A percentile compares a stretch with the other conserved stretches of the same genome.
Conservation (phyloP, 306 rosid species). For the Cucurbita pepo region DNA sequence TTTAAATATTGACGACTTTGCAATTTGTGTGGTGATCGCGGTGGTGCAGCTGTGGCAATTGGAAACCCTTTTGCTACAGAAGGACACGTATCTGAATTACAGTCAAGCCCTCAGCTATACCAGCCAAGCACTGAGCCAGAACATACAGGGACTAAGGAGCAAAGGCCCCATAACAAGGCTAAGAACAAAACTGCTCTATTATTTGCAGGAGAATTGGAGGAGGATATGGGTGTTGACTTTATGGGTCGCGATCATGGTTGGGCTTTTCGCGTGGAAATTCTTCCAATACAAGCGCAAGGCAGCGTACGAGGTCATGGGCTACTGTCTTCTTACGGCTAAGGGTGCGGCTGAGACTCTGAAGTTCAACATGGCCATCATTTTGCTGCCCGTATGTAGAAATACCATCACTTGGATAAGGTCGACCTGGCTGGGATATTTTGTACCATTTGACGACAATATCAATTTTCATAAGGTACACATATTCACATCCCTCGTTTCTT, state of each 20-base stretch:
- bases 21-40: slow-evolving; percentile 3
- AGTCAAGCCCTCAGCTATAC: slow-evolving; percentile 98
- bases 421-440: slow-evolving; percentile 39
- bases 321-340: slow-evolving; percentile 79
- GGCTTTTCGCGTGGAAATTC: slow-evolving; percentile 81
- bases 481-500: not conserved
- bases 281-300: slow-evolving; percentile 46
- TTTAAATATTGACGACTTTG: slow-evolving; percentile 15
- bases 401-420: slow-evolving; percentile 88
- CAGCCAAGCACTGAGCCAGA: slow-evolving; percentile 97
- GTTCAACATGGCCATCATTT: slow-evolving; percentile 89
- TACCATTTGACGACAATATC: slow-evolving; percentile 96
- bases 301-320: slow-evolving; percentile 58
- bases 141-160: slow-evolving; percentile 74
- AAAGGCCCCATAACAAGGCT: slow-evolving; percentile 54
- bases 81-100: slow-evolving; percentile 88
- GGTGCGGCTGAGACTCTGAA: slow-evolving; percentile 90
- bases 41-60: slow-evolving; percentile 78
- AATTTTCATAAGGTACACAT: slow-evolving; percentile 86
- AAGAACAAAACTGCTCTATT: slow-evolving; percentile 53
- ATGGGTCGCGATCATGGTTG: slow-evolving; percentile 63
- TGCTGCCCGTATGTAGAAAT: slow-evolving; percentile 89
- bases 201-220: slow-evolving; percentile 85
- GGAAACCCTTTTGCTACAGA: slow-evolving; percentile 87
- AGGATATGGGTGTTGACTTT: slow-evolving; percentile 72